Conservation (phyloP, 1,284 basidiomycete genomes). For the Puccinia triticina region DNA sequence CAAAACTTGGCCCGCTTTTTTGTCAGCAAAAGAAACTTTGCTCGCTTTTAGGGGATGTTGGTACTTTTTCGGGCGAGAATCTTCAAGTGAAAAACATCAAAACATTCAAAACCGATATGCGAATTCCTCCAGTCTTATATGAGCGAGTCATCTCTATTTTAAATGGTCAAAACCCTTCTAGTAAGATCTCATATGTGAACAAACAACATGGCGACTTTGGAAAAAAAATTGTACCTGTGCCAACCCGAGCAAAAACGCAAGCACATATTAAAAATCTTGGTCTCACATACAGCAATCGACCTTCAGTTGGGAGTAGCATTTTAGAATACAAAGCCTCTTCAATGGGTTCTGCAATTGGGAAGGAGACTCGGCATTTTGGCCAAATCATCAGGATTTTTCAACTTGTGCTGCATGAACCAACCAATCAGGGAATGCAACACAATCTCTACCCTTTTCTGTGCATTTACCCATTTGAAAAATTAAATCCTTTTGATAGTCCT, state of each 20-base stretch:
- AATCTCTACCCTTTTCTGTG: neutral
- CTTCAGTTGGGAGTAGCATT: neutral
- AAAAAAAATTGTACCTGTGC: neutral
- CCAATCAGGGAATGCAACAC: neutral
- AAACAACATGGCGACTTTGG: slow-evolving; percentile 16
- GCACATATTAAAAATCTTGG: neutral
- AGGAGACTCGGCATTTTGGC: neutral
- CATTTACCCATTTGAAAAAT: neutral
- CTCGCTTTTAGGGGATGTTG: slow-evolving; percentile 7
- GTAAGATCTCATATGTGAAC: neutral
- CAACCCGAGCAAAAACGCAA: neutral
- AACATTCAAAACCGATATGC: neutral
- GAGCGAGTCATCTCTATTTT: neutral
- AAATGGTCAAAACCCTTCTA: neutral
- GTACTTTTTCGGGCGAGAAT: neutral
- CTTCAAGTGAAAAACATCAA: neutral
- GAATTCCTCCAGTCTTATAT: neutral
- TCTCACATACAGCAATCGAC: neutral
- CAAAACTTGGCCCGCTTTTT: neutral
- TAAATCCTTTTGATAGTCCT: neutral
- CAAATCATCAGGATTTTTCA: neutral
- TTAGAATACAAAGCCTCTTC: neutral
- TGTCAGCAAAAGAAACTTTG: slow-evolving; percentile 1
- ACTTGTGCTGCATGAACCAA: neutral
- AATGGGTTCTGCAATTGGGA: neutral